These are phyloP conservation scores for Erodium chrysanthum DNA, from an alignment of 441 rosid genomes.

Conservation along the genomic window DNA sequence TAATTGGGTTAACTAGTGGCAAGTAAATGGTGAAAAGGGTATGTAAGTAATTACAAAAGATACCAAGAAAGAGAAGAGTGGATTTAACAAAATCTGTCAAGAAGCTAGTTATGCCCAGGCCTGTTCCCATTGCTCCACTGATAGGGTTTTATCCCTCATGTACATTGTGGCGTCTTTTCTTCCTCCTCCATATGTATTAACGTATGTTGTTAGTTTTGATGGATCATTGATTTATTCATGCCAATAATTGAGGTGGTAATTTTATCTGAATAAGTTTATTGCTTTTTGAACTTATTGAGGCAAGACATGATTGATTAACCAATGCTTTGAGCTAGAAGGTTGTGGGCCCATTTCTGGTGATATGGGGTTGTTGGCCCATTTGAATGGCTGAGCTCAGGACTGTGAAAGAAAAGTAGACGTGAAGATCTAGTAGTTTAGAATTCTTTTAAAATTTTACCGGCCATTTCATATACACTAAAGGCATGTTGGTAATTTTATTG, in stretches of 20 bases:
- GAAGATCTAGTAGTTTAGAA: background rate
- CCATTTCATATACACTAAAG: background rate
- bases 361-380: background rate
- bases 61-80: no score
- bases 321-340: background rate
- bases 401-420: background rate
- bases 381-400: background rate
- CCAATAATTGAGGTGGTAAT: background rate
- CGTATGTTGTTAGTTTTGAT: no score
- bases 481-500: background rate
- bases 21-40: no score
- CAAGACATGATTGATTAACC: background rate
- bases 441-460: background rate
- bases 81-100: no score
- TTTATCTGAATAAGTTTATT: background rate
- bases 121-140: no score
- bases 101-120: no score
- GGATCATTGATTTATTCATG: no score
- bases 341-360: background rate
- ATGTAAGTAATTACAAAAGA: no score
- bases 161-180: no score
- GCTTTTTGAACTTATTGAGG: background rate
- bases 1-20: no score
- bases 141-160: no score
- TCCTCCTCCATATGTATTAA: no score